Evolutionary conservation across 2,329 filamentous ascomycete genomes (phyloP).

Genomic region (Thermomyces lanuginosus): DNA sequence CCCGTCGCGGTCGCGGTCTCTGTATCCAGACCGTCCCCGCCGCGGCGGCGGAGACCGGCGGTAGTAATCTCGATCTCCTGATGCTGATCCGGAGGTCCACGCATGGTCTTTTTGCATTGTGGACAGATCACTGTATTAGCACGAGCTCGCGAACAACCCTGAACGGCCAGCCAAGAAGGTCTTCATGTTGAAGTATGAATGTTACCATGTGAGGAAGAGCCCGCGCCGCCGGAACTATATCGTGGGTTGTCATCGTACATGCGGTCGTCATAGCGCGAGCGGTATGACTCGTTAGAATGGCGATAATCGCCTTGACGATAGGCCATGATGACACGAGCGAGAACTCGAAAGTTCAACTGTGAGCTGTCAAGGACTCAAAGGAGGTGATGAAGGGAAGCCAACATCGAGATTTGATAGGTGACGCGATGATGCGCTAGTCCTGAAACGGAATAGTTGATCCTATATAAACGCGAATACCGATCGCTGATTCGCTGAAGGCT

Average conservation of each 20-base stretch:
- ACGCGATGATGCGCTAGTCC: background rate
- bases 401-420: background rate
- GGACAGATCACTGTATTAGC: constrained; percentile 20
- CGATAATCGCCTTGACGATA: too few species aligned
- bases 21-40: constrained; percentile 22
- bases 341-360: too few species aligned
- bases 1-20: constrained; percentile 31
- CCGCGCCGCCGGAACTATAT: constrained; percentile 28
- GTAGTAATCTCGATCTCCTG: constrained; percentile 21
- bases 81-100: constrained; percentile 16
- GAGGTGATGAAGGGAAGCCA: background rate
- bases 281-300: constrained; percentile 12
- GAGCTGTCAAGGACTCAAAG: too few species aligned
- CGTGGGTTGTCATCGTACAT: constrained; percentile 32
- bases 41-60: constrained; percentile 22
- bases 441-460: background rate
- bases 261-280: constrained; percentile 17
- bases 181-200: constrained; percentile 12
- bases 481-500: too few species aligned
- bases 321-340: too few species aligned
- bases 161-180: too few species aligned
- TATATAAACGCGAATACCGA: background rate
- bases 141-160: constrained; percentile 12
- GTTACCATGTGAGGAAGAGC: constrained; percentile 32
- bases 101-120: constrained; percentile 19